Base-by-base conservation (phyloP, 2,329 filamentous ascomycete genomes). In the Hymenoscyphus salicellus region DNA sequence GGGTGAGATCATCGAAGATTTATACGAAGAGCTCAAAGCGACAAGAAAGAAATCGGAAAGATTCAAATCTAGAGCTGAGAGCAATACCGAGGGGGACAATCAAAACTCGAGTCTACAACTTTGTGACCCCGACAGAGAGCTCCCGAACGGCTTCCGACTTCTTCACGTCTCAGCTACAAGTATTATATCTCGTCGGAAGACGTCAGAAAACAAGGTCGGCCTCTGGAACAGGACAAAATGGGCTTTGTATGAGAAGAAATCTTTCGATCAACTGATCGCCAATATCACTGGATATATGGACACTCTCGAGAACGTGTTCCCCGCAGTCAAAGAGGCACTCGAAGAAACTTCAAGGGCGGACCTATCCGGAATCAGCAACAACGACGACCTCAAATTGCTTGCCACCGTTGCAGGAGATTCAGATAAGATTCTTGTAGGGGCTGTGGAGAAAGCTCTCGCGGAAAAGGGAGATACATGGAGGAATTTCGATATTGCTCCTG, bases 161-260 rank as follows among this genome's bases (percentile, higher is more conserved):
- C 41, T 46, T 10, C 41, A 46, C 41, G 41, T 7, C 20, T 20
- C 41, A 10, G 8, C 41, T 20, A 46, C 41, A 46, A 46, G 20
- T 5, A 46, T 46, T 20, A 17, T 46, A 7, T 5, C 41, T 10
- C 41, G n/a, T 17, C 17, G 41, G 41, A 46, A 46, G 41, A 20
- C 5, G 8, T 7, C 1, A 8, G 16, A 46, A n/a, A 7, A 7
- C 41, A 46, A 46, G 30, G 26, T 3, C 7, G 52, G 52, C 2
- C 10, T 56, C 11, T 56, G 52, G 26, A 55, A 8, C 23, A 56
- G 20, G 6, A 55, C 52, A 55, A 55, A 56, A 56, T 56, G 52
- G 52, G 52, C 52, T 56, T 28, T 56, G 23, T 56, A 56, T 32
- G 52, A 56, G 23, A 56, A 56, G 52, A 56, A 56, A 17, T 6